phyloP scores from a whole-genome alignment of 2,329 filamentous ascomycete genomes.

The Parafenestella ontariensis region DNA sequence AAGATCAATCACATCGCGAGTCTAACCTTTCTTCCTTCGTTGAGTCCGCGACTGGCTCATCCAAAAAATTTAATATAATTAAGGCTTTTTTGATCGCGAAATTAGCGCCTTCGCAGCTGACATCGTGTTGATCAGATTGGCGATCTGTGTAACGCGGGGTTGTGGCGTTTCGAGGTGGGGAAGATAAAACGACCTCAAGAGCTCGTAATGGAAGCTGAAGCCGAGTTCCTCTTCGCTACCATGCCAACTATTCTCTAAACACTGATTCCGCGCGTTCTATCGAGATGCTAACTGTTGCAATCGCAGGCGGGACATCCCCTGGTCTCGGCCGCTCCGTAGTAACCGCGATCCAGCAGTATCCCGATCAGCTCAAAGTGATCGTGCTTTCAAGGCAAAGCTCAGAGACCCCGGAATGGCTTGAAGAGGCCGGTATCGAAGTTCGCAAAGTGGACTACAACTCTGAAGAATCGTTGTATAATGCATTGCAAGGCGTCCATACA shows the following conservation, averaged over 20 bases:
- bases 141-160: not conserved
- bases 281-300: slow-evolving; percentile 29
- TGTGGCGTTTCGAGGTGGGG: not conserved
- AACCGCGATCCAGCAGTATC: slow-evolving; percentile 25
- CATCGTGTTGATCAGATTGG: not conserved
- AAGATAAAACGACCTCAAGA: not conserved
- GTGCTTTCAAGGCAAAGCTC: slow-evolving; percentile 37
- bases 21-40: too few relatives aligned
- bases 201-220: too few relatives aligned
- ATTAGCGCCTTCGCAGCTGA: not conserved
- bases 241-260: not conserved
- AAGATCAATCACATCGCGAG: too few relatives aligned
- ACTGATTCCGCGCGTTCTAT: not conserved
- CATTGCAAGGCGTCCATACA: slow-evolving; percentile 30
- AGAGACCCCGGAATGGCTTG: slow-evolving; percentile 10
- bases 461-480: slow-evolving; percentile 19
- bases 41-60: too few relatives aligned
- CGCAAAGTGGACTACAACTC: slow-evolving; percentile 40
- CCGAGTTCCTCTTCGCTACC: too few relatives aligned
- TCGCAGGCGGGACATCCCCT: slow-evolving; percentile 37
- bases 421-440: slow-evolving; percentile 17
- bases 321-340: slow-evolving; percentile 34
- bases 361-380: slow-evolving; percentile 29
- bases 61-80: too few relatives aligned
- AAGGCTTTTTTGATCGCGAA: not conserved